phyloP scores from a whole-genome alignment of 768 basidiomycete species.

The Kwoniella sp. region DNA sequence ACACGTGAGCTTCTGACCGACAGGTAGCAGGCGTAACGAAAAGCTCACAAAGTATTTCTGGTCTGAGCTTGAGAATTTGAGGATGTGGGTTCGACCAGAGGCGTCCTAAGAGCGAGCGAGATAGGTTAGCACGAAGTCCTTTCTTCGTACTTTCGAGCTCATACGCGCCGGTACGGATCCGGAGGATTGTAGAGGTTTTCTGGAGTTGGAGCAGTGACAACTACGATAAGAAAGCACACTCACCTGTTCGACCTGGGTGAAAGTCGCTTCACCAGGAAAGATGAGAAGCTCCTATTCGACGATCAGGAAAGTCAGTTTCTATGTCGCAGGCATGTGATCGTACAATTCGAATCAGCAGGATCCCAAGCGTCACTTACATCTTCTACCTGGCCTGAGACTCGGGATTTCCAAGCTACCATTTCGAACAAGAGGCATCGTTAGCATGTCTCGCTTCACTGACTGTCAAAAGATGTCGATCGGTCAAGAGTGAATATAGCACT shows the following conservation, averaged over 20 bases:
- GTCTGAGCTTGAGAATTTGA: constrained; percentile 88
- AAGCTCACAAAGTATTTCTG: constrained; percentile 81
- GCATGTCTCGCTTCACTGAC: too few relatives aligned
- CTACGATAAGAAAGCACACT: constrained; percentile 1
- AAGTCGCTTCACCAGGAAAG: constrained; percentile 81
- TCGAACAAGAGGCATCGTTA: neutral
- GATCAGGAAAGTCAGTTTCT: constrained; percentile 2
- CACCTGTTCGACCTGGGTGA: constrained; percentile 70
- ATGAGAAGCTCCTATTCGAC: constrained; percentile 74
- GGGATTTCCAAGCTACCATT: constrained; percentile 45
- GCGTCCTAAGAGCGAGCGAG: constrained; percentile 52
- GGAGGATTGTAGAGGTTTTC: neutral
- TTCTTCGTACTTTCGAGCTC: neutral
- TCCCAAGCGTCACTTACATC: too few relatives aligned
- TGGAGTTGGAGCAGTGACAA: neutral
- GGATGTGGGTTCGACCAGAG: constrained; percentile 75
- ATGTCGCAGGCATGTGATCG: neutral
- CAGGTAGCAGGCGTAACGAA: neutral
- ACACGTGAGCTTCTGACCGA: neutral
- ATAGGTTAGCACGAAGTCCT: neutral
- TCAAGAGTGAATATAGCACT: too few relatives aligned
- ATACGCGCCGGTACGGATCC: too few relatives aligned
- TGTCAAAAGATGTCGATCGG: too few relatives aligned
- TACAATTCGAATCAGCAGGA: neutral
- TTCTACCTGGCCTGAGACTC: constrained; percentile 31